Conservation (phyloP, 2,329 filamentous ascomycete species). For the Aspergillus melleus region DNA sequence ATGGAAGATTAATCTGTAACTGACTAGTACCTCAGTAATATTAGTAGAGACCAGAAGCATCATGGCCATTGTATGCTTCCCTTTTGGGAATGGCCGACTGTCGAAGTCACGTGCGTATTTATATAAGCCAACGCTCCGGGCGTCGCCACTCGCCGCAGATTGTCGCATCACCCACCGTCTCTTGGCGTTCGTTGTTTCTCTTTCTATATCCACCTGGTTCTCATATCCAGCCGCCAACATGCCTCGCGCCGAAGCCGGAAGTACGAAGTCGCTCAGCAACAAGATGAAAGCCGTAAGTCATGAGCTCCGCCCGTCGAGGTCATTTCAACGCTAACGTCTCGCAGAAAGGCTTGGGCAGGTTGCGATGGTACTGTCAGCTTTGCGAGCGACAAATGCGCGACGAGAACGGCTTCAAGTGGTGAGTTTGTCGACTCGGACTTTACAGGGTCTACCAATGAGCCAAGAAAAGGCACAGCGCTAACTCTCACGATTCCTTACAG, state of each 20-base stretch:
- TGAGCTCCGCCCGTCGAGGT: not conserved
- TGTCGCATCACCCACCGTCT: not conserved
- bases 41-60: too few relatives aligned
- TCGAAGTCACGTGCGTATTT: not conserved
- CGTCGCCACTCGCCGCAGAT: not conserved
- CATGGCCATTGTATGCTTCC: too few relatives aligned
- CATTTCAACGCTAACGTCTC: conserved; percentile 10
- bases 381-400: conserved; percentile 78
- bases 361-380: conserved; percentile 88
- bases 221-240: conserved; percentile 55
- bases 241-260: conserved; percentile 89
- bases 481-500: conserved; percentile 30
- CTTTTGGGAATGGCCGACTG: too few relatives aligned
- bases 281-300: conserved; percentile 74
- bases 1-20: not conserved
- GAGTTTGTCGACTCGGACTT: not conserved
- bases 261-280: conserved; percentile 87
- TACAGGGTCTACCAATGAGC: too few relatives aligned
- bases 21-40: too few relatives aligned
- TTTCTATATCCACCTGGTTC: not conserved
- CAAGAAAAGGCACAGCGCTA: too few relatives aligned
- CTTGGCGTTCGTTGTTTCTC: not conserved
- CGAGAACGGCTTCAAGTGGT: conserved; percentile 82
- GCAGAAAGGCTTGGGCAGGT: conserved; percentile 61
- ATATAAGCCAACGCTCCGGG: not conserved